These are phyloP conservation scores for Kluyveromyces wickerhamii DNA, from an alignment of 805 yeast species.

Conservation along the genomic window DNA sequence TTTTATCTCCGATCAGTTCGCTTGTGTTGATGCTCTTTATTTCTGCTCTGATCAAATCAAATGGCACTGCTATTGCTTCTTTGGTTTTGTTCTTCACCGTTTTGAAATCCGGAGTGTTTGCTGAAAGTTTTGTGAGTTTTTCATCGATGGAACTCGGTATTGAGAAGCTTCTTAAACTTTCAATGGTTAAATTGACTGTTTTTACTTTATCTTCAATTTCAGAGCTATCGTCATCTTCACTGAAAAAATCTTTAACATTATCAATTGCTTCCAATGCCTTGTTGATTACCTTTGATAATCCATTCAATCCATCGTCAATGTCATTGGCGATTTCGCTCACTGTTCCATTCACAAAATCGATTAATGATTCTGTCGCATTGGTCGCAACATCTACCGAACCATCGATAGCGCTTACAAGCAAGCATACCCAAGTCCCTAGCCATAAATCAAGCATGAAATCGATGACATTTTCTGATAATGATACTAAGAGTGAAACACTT, in stretches of 20 bases:
- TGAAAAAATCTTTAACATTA: conserved; percentile 49
- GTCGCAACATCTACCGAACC: conserved; percentile 67
- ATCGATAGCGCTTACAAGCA: conserved; percentile 63
- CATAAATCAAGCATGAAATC: conserved; percentile 62
- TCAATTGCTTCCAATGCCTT: conserved; percentile 43
- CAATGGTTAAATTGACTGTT: conserved; percentile 52
- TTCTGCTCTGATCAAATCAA: conserved; percentile 38
- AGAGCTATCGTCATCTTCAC: conserved; percentile 33
- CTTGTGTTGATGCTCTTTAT: conserved; percentile 31
- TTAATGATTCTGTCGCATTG: conserved; percentile 59
- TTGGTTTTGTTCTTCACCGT: conserved; percentile 54
- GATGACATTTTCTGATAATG: conserved; percentile 51
- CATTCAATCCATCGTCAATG: conserved; percentile 58
- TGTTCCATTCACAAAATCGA: conserved; percentile 55
- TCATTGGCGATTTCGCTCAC: conserved; percentile 47
- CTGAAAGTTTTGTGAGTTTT: conserved; percentile 44
- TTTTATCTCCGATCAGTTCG: conserved; percentile 13
- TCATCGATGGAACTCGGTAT: conserved; percentile 60
- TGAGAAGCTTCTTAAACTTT: conserved; percentile 44
- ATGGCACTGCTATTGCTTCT: conserved; percentile 49
- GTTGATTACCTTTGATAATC: conserved; percentile 51
- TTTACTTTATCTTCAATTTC: conserved; percentile 30
- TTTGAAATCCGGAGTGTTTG: conserved; percentile 56
- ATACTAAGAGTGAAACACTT: conserved; percentile 39
- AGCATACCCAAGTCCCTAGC: conserved; percentile 82